Percentiles rank a stretch among this genome's conserved stretches.
These are phyloP conservation scores for Bipolaris bicolor DNA, from an alignment of 2,329 filamentous ascomycete genomes.

Conservation along the genomic window DNA sequence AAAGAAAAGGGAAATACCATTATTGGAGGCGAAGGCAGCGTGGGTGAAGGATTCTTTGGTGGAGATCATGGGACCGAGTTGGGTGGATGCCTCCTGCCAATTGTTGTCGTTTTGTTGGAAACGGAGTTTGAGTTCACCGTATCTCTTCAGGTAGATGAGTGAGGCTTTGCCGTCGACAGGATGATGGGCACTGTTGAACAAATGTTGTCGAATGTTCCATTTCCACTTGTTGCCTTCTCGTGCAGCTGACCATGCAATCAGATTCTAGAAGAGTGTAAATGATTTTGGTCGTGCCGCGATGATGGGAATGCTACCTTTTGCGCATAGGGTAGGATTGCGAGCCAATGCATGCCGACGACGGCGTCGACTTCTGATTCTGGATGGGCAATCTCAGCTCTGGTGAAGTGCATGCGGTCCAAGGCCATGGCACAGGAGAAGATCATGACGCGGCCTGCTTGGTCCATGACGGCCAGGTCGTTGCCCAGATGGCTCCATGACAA, in stretches of 20 bases:
- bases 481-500: constrained; percentile 80
- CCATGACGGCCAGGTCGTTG: constrained; percentile 82
- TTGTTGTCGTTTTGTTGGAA: constrained; percentile 76
- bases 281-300: neutral
- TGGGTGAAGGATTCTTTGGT: constrained; percentile 57
- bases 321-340: constrained; percentile 57
- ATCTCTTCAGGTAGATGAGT: constrained; percentile 76
- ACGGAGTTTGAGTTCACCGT: constrained; percentile 75
- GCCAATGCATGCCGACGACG: constrained; percentile 86
- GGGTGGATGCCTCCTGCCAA: constrained; percentile 74
- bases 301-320: constrained; percentile 38
- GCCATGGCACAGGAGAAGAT: constrained; percentile 74
- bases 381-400: constrained; percentile 70
- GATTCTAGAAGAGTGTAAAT: constrained; percentile 34
- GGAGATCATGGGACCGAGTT: constrained; percentile 74
- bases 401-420: constrained; percentile 72
- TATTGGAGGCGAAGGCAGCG: constrained; percentile 64
- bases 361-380: constrained; percentile 74
- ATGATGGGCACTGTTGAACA: constrained; percentile 74
- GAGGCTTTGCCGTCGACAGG: constrained; percentile 73
- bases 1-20: constrained; percentile 64
- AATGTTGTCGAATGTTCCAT: constrained; percentile 70
- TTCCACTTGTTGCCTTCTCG: constrained; percentile 62
- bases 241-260: constrained; percentile 50
- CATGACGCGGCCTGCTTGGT: constrained; percentile 76